phyloP scores from a whole-genome alignment of 257 asterid genomes.

The Ajuga chamaepitys region DNA sequence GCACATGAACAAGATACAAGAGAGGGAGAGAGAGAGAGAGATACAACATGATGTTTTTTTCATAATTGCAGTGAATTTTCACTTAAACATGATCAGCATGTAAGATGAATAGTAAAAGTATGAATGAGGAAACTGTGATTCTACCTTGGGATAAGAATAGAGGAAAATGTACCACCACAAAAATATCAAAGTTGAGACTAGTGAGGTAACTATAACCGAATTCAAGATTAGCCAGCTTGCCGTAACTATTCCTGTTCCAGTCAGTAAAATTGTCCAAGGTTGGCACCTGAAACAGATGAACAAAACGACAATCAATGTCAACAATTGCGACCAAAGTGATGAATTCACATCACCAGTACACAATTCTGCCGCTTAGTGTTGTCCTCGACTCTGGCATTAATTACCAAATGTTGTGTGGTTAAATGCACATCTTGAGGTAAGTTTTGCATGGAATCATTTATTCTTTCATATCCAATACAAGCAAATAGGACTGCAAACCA shows the following conservation, averaged over 20 bases:
- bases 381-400: neutral
- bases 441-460: neutral
- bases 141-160: slow-evolving; percentile 86
- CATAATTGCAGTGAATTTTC: neutral
- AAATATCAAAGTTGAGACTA: slow-evolving; percentile 35
- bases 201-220: slow-evolving; percentile 41
- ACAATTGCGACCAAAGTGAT: neutral
- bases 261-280: slow-evolving; percentile 81
- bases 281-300: slow-evolving; percentile 63
- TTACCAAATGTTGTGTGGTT: neutral
- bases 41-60: no score
- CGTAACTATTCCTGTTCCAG: slow-evolving; percentile 49
- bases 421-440: neutral
- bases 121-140: neutral
- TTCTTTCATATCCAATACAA: neutral
- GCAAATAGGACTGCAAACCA: no score
- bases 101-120: neutral
- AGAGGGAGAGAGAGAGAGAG: no score
- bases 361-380: neutral
- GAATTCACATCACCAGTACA: neutral
- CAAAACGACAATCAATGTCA: neutral
- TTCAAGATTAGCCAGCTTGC: slow-evolving; percentile 69
- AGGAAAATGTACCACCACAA: slow-evolving; percentile 94
- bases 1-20: neutral
- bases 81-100: neutral